phyloP scores from a whole-genome alignment of 768 basidiomycete species.

The Leccinum olivaceopallidum region DNA sequence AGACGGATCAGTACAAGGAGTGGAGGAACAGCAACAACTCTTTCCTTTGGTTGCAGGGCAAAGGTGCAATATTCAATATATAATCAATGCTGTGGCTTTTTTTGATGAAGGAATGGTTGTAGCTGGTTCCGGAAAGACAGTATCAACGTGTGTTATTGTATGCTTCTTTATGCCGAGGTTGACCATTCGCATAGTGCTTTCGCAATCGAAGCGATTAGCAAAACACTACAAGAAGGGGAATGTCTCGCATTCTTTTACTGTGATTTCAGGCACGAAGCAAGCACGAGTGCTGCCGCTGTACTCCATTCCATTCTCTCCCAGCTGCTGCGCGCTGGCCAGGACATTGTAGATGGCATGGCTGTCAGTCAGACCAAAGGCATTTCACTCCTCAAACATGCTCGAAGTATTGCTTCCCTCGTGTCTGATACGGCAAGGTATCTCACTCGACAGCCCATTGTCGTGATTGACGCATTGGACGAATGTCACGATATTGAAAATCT shows the following conservation, averaged over 20 bases:
- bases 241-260: slow-evolving; percentile 20
- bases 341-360: neutral
- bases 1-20: neutral
- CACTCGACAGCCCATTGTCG: slow-evolving; percentile 4
- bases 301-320: slow-evolving; percentile 20
- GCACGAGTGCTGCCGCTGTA: neutral
- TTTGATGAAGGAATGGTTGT: neutral
- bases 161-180: neutral
- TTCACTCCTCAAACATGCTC: neutral
- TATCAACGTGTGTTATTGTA: slow-evolving; percentile 9
- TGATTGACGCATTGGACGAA: slow-evolving; percentile 25
- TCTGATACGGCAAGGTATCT: slow-evolving; percentile 1
- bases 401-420: neutral
- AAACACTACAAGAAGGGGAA: neutral
- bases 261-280: slow-evolving; percentile 11
- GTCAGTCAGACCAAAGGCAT: neutral
- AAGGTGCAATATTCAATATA: neutral
- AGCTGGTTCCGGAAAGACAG: slow-evolving; percentile 22
- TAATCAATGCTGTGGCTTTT: neutral
- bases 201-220: neutral
- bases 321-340: neutral
- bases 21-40: slow-evolving; percentile 1
- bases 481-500: slow-evolving; percentile 5
- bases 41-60: slow-evolving; percentile 11
- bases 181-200: neutral